These are phyloP conservation scores for Tuber calosporum DNA, from an alignment of 495 filamentous ascomycete genomes.

Conservation along the genomic window DNA sequence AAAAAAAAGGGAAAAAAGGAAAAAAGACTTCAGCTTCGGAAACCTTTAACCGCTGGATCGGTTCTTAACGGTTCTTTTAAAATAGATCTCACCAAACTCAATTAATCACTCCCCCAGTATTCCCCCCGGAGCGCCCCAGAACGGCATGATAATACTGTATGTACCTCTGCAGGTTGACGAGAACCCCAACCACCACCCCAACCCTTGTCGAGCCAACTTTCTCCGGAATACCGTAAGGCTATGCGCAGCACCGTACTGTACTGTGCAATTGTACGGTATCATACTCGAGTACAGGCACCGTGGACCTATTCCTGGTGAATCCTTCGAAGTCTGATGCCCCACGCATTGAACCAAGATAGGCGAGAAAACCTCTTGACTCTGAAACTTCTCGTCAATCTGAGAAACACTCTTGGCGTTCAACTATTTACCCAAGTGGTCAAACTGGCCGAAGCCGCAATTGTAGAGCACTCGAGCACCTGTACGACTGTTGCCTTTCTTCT, in stretches of 20 bases:
- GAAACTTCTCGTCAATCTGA: not conserved
- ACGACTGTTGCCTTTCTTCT: not conserved
- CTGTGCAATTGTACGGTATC: no score
- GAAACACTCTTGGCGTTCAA: not conserved
- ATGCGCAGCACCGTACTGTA: not conserved
- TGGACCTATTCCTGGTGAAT: not conserved
- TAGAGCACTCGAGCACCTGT: not conserved
- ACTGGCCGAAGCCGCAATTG: not conserved
- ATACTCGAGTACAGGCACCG: not conserved
- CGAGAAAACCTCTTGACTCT: slow-evolving; percentile 1
- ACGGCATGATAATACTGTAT: no score
- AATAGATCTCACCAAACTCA: slow-evolving; percentile 29
- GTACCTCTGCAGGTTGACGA: not conserved
- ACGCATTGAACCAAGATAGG: not conserved
- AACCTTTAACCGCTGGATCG: slow-evolving; percentile 20
- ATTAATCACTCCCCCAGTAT: not conserved
- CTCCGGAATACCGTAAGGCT: not conserved
- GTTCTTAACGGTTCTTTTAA: slow-evolving; percentile 17
- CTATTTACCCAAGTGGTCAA: not conserved
- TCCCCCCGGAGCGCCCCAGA: not conserved
- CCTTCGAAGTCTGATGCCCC: not conserved
- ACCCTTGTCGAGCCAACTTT: not conserved
- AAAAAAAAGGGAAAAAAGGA: not conserved
- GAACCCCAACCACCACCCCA: not conserved
- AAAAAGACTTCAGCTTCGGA: slow-evolving; percentile 11